Evolutionary conservation across 2,329 filamentous ascomycete genomes (phyloP).

Genomic region (Plenodomus biglobosus): DNA sequence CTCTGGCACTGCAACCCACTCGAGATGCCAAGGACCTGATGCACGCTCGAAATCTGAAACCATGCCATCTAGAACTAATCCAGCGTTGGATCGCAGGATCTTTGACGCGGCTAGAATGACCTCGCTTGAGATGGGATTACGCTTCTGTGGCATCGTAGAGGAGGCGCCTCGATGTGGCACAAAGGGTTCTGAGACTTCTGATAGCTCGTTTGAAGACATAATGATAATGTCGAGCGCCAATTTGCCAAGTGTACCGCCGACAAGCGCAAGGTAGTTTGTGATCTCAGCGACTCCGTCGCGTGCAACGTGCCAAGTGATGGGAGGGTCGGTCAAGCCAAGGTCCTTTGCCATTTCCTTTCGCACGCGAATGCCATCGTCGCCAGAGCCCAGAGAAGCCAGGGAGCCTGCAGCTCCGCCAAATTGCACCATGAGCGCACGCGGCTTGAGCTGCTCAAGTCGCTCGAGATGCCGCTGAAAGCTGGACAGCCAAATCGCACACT

Average conservation of each 20-base stretch:
- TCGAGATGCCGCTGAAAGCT: constrained; percentile 53
- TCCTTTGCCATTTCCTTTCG: constrained; percentile 54
- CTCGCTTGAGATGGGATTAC: constrained; percentile 61
- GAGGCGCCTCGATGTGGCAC: constrained; percentile 40
- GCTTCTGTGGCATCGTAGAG: constrained; percentile 50
- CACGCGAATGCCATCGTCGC: constrained; percentile 53
- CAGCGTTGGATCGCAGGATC: constrained; percentile 55
- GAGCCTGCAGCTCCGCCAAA: constrained; percentile 61
- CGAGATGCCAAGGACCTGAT: constrained; percentile 61
- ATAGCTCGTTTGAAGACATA: constrained; percentile 60
- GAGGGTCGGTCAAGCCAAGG: constrained; percentile 52
- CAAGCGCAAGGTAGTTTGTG: constrained; percentile 55
- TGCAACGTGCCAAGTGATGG: constrained; percentile 61
- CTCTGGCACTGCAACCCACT: constrained; percentile 59
- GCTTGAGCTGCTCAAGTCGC: constrained; percentile 51
- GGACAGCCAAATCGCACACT: constrained; percentile 58
- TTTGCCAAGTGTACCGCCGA: constrained; percentile 58
- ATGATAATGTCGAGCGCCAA: constrained; percentile 59
- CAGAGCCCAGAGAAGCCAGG: constrained; percentile 54
- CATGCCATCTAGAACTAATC: constrained; percentile 59
- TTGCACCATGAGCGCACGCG: constrained; percentile 55
- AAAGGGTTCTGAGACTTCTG: constrained; percentile 57
- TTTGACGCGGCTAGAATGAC: constrained; percentile 59
- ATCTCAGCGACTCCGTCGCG: constrained; percentile 58
- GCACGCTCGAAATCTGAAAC: constrained; percentile 61